Conservation (phyloP, 1,139 yeast genomes). For the Pichia inconspicua region DNA sequence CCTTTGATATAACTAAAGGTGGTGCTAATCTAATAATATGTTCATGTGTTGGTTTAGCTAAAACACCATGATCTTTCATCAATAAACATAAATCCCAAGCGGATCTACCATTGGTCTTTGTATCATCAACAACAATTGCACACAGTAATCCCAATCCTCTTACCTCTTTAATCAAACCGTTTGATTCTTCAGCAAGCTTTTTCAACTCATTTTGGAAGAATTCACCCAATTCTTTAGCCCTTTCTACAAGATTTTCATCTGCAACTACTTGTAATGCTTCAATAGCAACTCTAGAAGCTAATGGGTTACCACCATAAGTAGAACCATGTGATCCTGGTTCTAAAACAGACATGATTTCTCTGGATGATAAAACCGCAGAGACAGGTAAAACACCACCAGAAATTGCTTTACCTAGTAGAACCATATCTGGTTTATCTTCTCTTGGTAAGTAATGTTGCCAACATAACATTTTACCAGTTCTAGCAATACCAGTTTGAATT, state of each 20-base stretch:
- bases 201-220: constrained; percentile 59
- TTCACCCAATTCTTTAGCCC: constrained; percentile 66
- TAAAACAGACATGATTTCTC: constrained; percentile 80
- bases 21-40: constrained; percentile 95
- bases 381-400: constrained; percentile 95
- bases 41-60: constrained; percentile 97
- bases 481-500: constrained; percentile 95
- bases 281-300: constrained; percentile 88
- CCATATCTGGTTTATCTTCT: constrained; percentile 76
- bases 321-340: constrained; percentile 98
- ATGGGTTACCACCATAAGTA: constrained; percentile 96
- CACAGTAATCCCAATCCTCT: constrained; percentile 87
- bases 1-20: constrained; percentile 84
- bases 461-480: constrained; percentile 92
- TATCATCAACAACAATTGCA: constrained; percentile 85
- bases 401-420: constrained; percentile 86
- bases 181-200: constrained; percentile 49
- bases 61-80: constrained; percentile 81
- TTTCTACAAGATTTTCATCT: constrained; percentile 79
- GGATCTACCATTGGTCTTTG: constrained; percentile 78
- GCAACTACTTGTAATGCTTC: constrained; percentile 88
- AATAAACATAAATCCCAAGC: constrained; percentile 95
- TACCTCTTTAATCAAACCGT: constrained; percentile 78
- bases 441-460: constrained; percentile 64
- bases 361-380: constrained; percentile 81